phyloP scores from a whole-genome alignment of 2,329 filamentous ascomycete species.

The Ustilaginoidea virens region DNA sequence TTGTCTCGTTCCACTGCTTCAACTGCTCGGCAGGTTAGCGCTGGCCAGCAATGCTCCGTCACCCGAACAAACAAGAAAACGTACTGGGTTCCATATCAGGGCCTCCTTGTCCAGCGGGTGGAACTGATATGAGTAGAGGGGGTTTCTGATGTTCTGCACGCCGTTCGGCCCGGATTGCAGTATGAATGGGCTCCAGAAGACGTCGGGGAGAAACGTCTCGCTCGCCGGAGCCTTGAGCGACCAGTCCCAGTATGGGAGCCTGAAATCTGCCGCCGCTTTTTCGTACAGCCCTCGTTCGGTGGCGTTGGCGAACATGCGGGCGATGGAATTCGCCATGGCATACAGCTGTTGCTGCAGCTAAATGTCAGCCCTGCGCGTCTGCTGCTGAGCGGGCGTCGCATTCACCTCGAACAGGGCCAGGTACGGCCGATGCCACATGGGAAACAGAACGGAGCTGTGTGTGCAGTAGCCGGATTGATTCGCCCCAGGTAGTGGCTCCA shows the following conservation, averaged over 20 bases:
- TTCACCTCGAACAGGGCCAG: constrained; percentile 43
- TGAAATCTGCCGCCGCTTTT: constrained; percentile 32
- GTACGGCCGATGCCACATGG: constrained; percentile 74
- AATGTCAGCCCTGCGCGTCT: constrained; percentile 6
- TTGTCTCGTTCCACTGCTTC: constrained; percentile 42
- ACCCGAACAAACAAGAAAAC: constrained; percentile 11
- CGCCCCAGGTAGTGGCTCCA: constrained; percentile 32
- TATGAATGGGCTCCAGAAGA: constrained; percentile 32
- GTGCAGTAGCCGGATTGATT: constrained; percentile 56
- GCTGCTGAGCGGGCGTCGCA: not conserved
- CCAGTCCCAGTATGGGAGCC: constrained; percentile 47
- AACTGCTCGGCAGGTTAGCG: constrained; percentile 33
- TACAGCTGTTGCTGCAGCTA: constrained; percentile 20
- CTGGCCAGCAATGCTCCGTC: no score
- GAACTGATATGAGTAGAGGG: constrained; percentile 45
- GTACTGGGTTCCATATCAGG: constrained; percentile 44
- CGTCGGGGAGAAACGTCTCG: constrained; percentile 28
- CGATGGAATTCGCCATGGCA: constrained; percentile 25
- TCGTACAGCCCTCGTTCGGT: constrained; percentile 32
- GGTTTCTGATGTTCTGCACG: constrained; percentile 40
- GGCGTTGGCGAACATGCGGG: constrained; percentile 29
- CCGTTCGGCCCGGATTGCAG: constrained; percentile 40
- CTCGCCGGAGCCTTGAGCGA: constrained; percentile 31
- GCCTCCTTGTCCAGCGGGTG: constrained; percentile 41
- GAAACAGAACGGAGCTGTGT: constrained; percentile 61